Evolutionary conservation across 768 basidiomycete species (phyloP).

Genomic region (Hydnomerulius pinastri): DNA sequence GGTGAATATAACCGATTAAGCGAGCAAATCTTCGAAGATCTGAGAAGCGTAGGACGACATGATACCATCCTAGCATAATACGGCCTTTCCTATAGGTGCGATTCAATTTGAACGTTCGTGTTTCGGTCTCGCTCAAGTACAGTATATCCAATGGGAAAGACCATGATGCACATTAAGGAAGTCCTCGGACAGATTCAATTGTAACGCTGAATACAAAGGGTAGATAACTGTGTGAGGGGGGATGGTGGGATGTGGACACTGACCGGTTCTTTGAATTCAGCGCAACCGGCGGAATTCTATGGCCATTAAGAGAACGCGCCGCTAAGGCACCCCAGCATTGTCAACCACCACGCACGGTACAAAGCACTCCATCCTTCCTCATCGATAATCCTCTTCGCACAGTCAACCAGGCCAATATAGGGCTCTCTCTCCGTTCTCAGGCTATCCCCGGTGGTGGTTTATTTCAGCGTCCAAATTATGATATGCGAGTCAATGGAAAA

Average conservation of each 20-base stretch:
- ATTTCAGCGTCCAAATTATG: conserved; percentile 5
- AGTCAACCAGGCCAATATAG: conserved; percentile 73
- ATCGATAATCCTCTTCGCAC: conserved; percentile 70
- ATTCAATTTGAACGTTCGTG: too few relatives aligned
- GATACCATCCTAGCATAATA: too few relatives aligned
- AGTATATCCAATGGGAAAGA: too few relatives aligned
- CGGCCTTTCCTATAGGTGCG: too few relatives aligned
- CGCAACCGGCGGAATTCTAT: too few relatives aligned
- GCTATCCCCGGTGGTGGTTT: conserved; percentile 40
- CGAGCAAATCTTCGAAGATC: too few relatives aligned
- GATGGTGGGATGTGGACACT: too few relatives aligned
- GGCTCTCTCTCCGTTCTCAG: conserved; percentile 79
- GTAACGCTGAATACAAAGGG: neutral
- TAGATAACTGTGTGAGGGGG: too few relatives aligned
- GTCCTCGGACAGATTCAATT: neutral
- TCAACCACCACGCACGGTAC: conserved; percentile 88
- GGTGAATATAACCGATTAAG: too few relatives aligned
- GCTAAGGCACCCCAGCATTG: conserved; percentile 59
- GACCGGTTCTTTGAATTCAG: neutral
- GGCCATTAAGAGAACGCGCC: conserved; percentile 45
- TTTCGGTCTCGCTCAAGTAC: too few relatives aligned
- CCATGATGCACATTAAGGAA: too few relatives aligned
- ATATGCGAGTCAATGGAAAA: neutral
- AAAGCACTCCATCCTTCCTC: conserved; percentile 78
- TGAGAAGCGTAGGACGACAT: too few relatives aligned